phyloP scores from a whole-genome alignment of 1,284 basidiomycete genomes.

The Neotropicomus parvogracilis region DNA sequence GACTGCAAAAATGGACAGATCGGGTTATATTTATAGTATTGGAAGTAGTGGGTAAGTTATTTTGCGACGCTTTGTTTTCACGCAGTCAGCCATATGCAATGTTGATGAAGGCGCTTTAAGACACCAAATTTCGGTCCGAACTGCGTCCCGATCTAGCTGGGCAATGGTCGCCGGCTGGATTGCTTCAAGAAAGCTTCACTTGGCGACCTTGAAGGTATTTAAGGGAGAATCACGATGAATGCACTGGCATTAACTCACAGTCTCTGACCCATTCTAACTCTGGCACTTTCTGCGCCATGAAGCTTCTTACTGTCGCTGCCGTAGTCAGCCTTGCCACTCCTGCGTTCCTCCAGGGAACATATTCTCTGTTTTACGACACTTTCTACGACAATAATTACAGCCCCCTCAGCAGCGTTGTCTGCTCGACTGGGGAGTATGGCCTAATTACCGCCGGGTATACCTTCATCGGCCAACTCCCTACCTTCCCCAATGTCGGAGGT shows the following conservation, averaged over 20 bases:
- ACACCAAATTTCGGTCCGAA: no score
- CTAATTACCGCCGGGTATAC: conserved; percentile 40
- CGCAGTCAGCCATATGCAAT: no score
- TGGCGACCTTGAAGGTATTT: no score
- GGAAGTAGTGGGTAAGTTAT: no score
- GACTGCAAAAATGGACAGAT: no score
- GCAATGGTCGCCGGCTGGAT: no score
- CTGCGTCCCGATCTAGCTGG: no score
- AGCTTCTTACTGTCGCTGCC: not conserved
- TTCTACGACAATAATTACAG: conserved; percentile 37
- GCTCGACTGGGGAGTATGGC: conserved; percentile 43
- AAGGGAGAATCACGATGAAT: no score
- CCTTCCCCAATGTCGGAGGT: conserved; percentile 50
- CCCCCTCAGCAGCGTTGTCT: conserved; percentile 41
- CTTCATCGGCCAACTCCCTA: conserved; percentile 45
- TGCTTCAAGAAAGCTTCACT: no score
- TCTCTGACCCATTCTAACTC: not conserved
- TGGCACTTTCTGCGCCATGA: not conserved
- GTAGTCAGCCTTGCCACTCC: not conserved
- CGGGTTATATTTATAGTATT: no score
- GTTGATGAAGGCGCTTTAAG: no score
- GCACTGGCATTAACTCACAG: not conserved
- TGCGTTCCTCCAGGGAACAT: not conserved
- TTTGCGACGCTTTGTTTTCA: no score
- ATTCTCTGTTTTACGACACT: conserved; percentile 16